phyloP scores from a whole-genome alignment of 2,329 filamentous ascomycete genomes.

The Arthrobotrys megalospora region DNA sequence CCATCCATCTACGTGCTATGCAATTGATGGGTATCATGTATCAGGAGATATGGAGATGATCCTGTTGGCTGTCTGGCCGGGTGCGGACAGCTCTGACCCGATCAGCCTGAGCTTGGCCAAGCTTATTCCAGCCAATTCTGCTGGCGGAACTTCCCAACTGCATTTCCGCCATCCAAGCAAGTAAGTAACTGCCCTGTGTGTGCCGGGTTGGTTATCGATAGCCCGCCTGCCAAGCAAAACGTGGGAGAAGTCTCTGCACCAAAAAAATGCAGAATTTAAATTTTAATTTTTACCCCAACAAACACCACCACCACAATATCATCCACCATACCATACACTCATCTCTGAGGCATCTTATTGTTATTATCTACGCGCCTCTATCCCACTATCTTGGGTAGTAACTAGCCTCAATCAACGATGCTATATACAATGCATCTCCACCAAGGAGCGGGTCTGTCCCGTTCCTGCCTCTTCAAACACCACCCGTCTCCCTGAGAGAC shows the following conservation, averaged over 20 bases:
- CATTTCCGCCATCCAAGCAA: not conserved
- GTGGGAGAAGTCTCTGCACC: not conserved
- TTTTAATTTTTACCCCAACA: not conserved
- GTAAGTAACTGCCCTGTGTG: too few relatives aligned
- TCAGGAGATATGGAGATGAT: conserved; percentile 18
- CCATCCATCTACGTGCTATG: too few relatives aligned
- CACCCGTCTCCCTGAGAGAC: not conserved
- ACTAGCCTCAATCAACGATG: too few relatives aligned
- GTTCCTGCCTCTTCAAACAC: not conserved
- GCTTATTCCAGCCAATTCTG: not conserved
- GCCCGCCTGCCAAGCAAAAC: not conserved
- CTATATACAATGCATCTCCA: not conserved
- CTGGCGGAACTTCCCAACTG: conserved; percentile 19
- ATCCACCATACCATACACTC: not conserved
- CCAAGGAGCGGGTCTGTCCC: not conserved
- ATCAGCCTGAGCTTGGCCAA: conserved; percentile 18
- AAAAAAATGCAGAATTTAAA: conserved; percentile 1
- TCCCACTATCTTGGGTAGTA: too few relatives aligned
- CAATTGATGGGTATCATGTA: not conserved
- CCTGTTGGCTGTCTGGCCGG: conserved; percentile 1
- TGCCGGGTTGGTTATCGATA: conserved; percentile 5
- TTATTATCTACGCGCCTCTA: too few relatives aligned
- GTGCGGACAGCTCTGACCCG: not conserved
- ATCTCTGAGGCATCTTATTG: not conserved
- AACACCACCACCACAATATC: not conserved